Evolutionary conservation across 352 stramenopile genomes (phyloP), one percentile per base, ranked within the genome.

Genomic region (Globisporangium mamillatum): DNA sequence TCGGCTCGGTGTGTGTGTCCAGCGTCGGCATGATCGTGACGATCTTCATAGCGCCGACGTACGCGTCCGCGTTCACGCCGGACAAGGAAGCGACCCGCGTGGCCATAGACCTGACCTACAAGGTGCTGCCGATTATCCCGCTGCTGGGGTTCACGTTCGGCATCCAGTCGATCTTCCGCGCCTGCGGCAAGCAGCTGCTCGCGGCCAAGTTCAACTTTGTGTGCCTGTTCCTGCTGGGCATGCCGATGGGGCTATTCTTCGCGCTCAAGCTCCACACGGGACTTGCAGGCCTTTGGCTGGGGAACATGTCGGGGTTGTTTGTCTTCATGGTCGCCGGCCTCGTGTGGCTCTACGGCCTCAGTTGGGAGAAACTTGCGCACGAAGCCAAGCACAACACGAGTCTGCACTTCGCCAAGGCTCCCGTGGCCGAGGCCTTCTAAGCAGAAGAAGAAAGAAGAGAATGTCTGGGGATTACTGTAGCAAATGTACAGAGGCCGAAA

Each of bases 241-340:
- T 24, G 6, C 44, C 44, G 6, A 22, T 52, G 7, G 44, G 44
- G 9, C 44, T 52, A 2, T 52, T 9, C 4, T 52, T 52, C 18
- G 44, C 44, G 16, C 18, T 52, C 5, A 22, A 52, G 18, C 44
- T 52, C 4, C 16, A 52, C 44, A 1, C 7, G 44, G 44, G 44
- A 8, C 44, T 52, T 18, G 44, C 53, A 24, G 85, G 85, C 0
- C 64, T 93, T 8, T 91, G 82, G 82, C 66, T 74, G 38, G 85
- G 85, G 0, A 75, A 90, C 27, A 78, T 88, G 64, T 76, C 25
- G 82, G 81, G 4, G 38, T 3, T 77, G 18, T 89, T 79, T 32
- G 68, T 67, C 1, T 57, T 25, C 52, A 70, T 36, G 41, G 52
- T 87, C 20, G 78, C 71, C 29, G 72, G 68, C 10, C 3, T 75